Evolutionary conservation across 129 eudicot species (phyloP).

Genomic region (Lonicera japonica): DNA sequence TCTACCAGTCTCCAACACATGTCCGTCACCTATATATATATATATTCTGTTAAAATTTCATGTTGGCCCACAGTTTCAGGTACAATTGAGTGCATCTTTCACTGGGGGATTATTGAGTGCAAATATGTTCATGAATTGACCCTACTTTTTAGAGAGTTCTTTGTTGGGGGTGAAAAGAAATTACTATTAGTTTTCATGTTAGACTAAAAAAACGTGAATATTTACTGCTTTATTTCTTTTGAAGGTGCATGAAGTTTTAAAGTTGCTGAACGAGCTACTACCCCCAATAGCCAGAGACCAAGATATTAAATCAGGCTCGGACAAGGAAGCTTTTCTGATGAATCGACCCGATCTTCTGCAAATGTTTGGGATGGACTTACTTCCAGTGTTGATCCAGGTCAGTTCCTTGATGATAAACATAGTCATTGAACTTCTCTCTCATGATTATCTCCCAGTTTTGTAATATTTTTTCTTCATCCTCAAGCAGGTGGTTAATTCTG

Average conservation of each 20-base stretch:
- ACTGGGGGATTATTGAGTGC: too few relatives aligned
- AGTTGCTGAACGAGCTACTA: constrained; percentile 79
- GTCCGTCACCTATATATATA: too few relatives aligned
- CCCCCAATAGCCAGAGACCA: constrained; percentile 49
- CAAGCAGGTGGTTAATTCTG: constrained; percentile 81
- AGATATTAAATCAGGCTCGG: constrained; percentile 26
- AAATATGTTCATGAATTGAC: neutral
- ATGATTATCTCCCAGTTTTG: neutral
- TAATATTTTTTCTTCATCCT: constrained; percentile 9
- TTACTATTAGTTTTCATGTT: neutral
- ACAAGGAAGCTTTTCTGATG: constrained; percentile 51
- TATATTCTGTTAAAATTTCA: too few relatives aligned
- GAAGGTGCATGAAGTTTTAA: constrained; percentile 77
- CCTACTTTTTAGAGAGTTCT: neutral
- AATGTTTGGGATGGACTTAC: constrained; percentile 70
- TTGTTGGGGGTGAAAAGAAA: neutral
- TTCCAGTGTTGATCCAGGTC: constrained; percentile 76
- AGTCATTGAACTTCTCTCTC: neutral
- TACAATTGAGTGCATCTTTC: too few relatives aligned
- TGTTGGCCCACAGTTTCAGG: too few relatives aligned
- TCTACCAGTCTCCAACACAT: too few relatives aligned
- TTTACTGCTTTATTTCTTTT: constrained; percentile 5
- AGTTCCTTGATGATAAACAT: constrained; percentile 12
- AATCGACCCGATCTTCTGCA: constrained; percentile 54
- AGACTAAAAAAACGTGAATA: neutral